A percentile compares a stretch with the other conserved stretches of the same genome.
These are phyloP conservation scores for Stramenopiles sp. DNA, from an alignment of 352 stramenopile genomes.

Conservation along the genomic window DNA sequence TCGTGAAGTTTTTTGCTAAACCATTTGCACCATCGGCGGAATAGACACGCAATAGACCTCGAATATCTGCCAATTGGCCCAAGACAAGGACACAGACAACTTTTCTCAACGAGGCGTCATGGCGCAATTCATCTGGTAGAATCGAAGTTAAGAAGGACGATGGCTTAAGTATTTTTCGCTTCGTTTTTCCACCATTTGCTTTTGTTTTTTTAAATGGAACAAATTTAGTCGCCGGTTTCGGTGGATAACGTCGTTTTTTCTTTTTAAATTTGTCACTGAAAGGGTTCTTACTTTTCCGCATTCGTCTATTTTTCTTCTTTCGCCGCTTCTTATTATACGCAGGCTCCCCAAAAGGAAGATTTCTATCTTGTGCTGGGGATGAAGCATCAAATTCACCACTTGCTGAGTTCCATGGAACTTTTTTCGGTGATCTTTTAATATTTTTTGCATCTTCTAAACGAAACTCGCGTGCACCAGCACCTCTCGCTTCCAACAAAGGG, in stretches of 20 bases:
- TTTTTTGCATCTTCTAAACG: neutral
- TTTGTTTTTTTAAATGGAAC: neutral
- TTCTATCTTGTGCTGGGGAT: neutral
- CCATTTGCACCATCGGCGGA: neutral
- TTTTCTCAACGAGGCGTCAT: neutral
- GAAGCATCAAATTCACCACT: neutral
- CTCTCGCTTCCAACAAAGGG: neutral
- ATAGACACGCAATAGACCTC: neutral
- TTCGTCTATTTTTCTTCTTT: neutral
- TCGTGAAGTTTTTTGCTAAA: neutral
- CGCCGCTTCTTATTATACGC: neutral
- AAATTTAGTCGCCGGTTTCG: neutral
- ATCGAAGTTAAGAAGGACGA: too few species aligned
- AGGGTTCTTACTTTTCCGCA: neutral
- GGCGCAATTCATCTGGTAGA: neutral
- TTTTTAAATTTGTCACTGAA: neutral
- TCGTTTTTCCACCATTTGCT: neutral
- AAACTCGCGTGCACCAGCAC: neutral
- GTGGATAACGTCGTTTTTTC: neutral
- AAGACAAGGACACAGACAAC: neutral
- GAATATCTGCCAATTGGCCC: constrained; percentile 1
- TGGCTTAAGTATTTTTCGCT: neutral
- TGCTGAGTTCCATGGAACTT: neutral
- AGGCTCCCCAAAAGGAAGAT: neutral
- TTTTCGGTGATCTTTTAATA: neutral